Conservation (phyloP, 2,329 filamentous ascomycete species). For the Alternaria rosae region DNA sequence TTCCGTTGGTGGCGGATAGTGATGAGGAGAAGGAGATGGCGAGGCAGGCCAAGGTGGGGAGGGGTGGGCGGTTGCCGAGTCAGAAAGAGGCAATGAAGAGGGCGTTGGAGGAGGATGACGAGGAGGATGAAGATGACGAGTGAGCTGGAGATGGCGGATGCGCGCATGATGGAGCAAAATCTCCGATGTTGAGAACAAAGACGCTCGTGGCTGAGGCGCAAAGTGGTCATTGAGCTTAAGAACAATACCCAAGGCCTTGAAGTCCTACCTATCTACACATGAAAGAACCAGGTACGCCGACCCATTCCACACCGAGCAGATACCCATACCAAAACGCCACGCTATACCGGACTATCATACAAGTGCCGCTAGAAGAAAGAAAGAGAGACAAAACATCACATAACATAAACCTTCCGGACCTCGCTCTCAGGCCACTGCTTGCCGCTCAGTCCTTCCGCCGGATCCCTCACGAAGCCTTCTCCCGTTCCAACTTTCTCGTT, state of each 20-base stretch:
- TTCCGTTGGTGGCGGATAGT: conserved; percentile 34
- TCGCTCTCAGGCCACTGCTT: conserved; percentile 57
- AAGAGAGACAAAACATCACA: conserved; percentile 54
- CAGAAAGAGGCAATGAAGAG: conserved; percentile 20
- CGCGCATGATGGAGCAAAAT: neutral
- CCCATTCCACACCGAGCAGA: conserved; percentile 5
- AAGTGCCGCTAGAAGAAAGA: neutral
- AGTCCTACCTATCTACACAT: neutral
- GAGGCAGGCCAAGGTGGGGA: conserved; percentile 23
- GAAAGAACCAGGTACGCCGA: neutral
- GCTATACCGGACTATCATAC: conserved; percentile 2
- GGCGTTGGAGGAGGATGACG: conserved; percentile 27
- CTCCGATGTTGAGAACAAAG: neutral
- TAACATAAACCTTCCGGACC: conserved; percentile 90
- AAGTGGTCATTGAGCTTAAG: neutral
- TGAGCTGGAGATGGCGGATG: neutral
- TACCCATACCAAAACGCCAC: conserved; percentile 2
- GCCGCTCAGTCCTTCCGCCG: conserved; percentile 68
- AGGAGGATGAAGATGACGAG: neutral
- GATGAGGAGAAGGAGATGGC: conserved; percentile 32
- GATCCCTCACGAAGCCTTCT: conserved; percentile 74
- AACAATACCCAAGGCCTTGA: neutral
- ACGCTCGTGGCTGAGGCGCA: neutral
- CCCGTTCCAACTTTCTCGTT: conserved; percentile 79
- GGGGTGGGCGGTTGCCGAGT: conserved; percentile 9